Percentiles rank a stretch among this genome's conserved stretches.
Conservation (phyloP, 768 basidiomycete genomes). For the Kwoniella bestiolae region DNA sequence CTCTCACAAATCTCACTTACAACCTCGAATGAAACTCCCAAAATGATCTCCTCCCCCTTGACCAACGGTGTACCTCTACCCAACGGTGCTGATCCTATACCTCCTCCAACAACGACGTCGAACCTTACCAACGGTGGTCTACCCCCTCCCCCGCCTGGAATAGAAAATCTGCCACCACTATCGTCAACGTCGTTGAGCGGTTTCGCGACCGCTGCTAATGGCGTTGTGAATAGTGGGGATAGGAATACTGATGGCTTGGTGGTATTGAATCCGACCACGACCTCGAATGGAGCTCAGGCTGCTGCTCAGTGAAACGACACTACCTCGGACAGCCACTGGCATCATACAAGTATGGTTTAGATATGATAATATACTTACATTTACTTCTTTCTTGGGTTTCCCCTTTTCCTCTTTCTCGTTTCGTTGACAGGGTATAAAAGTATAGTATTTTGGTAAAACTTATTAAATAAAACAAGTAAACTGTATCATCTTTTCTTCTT, state of each 20-base stretch:
- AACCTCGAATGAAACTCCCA: slow-evolving; percentile 15
- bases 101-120: background rate
- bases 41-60: background rate
- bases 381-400: background rate
- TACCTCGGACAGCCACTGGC: no score
- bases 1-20: slow-evolving; percentile 18
- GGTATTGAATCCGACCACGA: slow-evolving; percentile 22
- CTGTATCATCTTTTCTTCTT: background rate
- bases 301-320: background rate
- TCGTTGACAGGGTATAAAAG: no score
- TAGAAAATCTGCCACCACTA: slow-evolving; percentile 43
- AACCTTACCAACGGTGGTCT: background rate
- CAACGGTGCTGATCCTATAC: slow-evolving; percentile 33
- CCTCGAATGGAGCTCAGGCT: slow-evolving; percentile 14
- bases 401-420: background rate
- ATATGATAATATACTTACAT: background rate
- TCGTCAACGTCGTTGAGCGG: slow-evolving; percentile 41
- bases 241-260: slow-evolving; percentile 39
- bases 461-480: background rate
- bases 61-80: slow-evolving; percentile 26
- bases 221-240: slow-evolving; percentile 33
- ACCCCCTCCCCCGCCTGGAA: slow-evolving; percentile 44
- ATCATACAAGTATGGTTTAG: no score
- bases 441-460: background rate
- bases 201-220: slow-evolving; percentile 51